These are phyloP conservation scores for Adansonia madagascariensis DNA, from an alignment of 441 rosid genomes.

Conservation along the genomic window DNA sequence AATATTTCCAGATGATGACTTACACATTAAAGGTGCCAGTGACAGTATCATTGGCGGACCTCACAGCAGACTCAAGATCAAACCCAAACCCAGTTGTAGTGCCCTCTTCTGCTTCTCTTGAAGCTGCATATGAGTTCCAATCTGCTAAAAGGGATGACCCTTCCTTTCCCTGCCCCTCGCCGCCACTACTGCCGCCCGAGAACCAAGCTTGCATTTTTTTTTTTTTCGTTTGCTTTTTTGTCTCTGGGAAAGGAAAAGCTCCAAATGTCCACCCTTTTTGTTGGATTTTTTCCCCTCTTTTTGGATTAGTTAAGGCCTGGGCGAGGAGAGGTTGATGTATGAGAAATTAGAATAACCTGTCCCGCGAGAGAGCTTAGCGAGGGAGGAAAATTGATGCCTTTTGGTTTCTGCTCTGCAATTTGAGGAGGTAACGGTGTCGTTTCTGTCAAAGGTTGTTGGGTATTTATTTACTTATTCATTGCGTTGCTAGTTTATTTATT, in stretches of 20 bases:
- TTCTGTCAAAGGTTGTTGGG: not conserved
- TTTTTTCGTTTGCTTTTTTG: not conserved
- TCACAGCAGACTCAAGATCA: conserved; percentile 83
- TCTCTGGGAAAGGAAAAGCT: not conserved
- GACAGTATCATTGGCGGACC: conserved; percentile 80
- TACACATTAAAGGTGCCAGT: conserved; percentile 89
- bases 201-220: conserved; percentile 69
- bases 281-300: not conserved
- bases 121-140: conserved; percentile 83
- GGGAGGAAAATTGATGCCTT: not conserved
- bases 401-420: not conserved
- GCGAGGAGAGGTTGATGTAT: not conserved
- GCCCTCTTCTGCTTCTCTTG: conserved; percentile 49
- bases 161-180: conserved; percentile 47
- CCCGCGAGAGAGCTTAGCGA: not conserved
- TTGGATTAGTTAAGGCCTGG: conserved; percentile 5
- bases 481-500: not conserved
- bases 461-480: not conserved
- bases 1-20: conserved; percentile 25
- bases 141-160: conserved; percentile 73
- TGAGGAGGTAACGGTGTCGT: conserved; percentile 15
- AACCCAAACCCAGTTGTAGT: conserved; percentile 53
- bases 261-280: not conserved
- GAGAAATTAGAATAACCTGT: conserved; percentile 1
- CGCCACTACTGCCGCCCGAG: conserved; percentile 46